Conservation (phyloP, 2,329 filamentous ascomycete genomes). For the Diaporthe sp. region DNA sequence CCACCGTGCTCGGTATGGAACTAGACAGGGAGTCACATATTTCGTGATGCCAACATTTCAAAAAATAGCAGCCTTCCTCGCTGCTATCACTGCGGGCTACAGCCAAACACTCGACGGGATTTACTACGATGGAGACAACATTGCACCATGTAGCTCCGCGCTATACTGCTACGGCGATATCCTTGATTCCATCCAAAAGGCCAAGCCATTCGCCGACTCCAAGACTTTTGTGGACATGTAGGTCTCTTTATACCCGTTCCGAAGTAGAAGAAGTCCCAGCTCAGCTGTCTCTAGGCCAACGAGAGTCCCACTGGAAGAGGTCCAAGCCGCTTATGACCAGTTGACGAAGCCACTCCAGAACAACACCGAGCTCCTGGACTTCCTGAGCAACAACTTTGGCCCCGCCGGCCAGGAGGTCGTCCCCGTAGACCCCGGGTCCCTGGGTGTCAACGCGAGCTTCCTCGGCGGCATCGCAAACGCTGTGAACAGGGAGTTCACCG, state of each 20-base stretch:
- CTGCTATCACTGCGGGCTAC: constrained; percentile 13
- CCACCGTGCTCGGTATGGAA: neutral
- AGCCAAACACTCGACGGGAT: constrained; percentile 57
- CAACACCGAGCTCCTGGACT: constrained; percentile 72
- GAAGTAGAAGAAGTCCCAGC: neutral
- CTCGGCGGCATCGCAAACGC: constrained; percentile 69
- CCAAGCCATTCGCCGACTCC: constrained; percentile 74
- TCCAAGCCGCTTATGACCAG: constrained; percentile 72
- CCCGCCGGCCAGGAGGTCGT: constrained; percentile 74
- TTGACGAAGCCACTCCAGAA: constrained; percentile 74
- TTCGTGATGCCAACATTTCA: constrained; percentile 6
- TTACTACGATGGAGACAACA: constrained; percentile 71
- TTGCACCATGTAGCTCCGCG: constrained; percentile 76
- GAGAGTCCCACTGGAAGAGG: constrained; percentile 69
- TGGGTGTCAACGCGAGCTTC: constrained; percentile 71
- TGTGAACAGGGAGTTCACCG: constrained; percentile 71
- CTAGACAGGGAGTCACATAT: neutral
- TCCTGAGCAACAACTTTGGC: constrained; percentile 74
- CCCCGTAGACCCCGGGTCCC: constrained; percentile 63
- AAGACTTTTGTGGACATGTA: constrained; percentile 81
- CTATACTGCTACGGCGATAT: constrained; percentile 78
- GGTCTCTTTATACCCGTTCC: constrained; percentile 45
- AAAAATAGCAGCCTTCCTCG: neutral
- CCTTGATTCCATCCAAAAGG: constrained; percentile 73
- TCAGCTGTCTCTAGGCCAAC: constrained; percentile 63